phyloP scores from a whole-genome alignment of 805 yeast species.

The Deakozyma indianensis region DNA sequence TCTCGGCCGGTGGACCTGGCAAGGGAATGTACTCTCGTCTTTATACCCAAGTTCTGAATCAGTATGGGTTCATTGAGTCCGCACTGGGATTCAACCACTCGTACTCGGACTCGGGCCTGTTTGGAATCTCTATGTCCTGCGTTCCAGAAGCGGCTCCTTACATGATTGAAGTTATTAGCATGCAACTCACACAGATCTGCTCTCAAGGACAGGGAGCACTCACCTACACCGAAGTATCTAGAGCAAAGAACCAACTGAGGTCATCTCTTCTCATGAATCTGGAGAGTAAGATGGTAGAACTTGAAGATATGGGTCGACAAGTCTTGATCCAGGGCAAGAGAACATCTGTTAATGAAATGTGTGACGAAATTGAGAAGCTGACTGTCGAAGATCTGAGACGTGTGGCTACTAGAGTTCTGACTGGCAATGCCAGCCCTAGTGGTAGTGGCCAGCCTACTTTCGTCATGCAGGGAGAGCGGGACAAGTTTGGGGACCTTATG shows the following conservation, averaged over 20 bases:
- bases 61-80: conserved; percentile 80
- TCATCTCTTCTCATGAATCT: conserved; percentile 83
- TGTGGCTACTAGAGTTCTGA: conserved; percentile 63
- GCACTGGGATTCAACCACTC: conserved; percentile 82
- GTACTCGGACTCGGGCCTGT: conserved; percentile 78
- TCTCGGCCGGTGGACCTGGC: conserved; percentile 98
- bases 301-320: conserved; percentile 94
- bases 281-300: conserved; percentile 83
- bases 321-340: conserved; percentile 70
- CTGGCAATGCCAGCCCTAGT: conserved; percentile 42
- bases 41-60: conserved; percentile 82
- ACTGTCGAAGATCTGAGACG: conserved; percentile 52
- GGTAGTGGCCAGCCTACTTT: conserved; percentile 64
- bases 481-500: conserved; percentile 71
- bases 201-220: conserved; percentile 46
- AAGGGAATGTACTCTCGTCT: conserved; percentile 96
- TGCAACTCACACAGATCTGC: conserved; percentile 41
- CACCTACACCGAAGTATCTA: conserved; percentile 53
- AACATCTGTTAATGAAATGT: conserved; percentile 70
- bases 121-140: conserved; percentile 78
- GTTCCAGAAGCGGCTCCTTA: conserved; percentile 77
- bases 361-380: conserved; percentile 54
- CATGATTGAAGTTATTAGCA: conserved; percentile 63
- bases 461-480: conserved; percentile 81
- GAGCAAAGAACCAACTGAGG: conserved; percentile 88